Conservation (phyloP, 1,139 yeast genomes). For the Candida pseudoviswanathii region DNA sequence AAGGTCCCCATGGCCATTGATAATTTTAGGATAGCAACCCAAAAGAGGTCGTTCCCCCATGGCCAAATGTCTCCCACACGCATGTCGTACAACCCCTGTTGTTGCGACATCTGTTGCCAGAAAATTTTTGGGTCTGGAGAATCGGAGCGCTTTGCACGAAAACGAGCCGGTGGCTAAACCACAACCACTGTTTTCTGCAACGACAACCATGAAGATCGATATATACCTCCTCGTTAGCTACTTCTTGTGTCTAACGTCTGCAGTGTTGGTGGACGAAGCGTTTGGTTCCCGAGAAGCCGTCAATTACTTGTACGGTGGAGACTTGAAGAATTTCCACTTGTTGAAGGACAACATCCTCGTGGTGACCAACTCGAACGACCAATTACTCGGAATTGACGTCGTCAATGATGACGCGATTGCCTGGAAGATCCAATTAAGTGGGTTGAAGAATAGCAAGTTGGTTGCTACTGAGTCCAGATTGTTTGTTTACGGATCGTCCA, state of each 20-base stretch:
- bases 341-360: constrained; percentile 17
- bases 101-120: not conserved
- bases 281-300: constrained; percentile 36
- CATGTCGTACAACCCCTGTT: not conserved
- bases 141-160: no score
- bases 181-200: not conserved
- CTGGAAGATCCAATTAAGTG: constrained; percentile 20
- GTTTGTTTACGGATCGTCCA: constrained; percentile 9
- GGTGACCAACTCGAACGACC: constrained; percentile 27
- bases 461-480: constrained; percentile 7
- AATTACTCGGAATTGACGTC: constrained; percentile 28
- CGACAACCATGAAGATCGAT: constrained; percentile 1
- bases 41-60: not conserved
- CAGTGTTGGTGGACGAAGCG: constrained; percentile 39
- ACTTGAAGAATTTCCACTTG: constrained; percentile 16
- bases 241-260: constrained; percentile 7
- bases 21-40: no score
- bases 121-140: not conserved
- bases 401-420: constrained; percentile 10
- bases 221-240: constrained; percentile 6
- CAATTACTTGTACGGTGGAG: constrained; percentile 22
- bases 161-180: no score
- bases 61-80: not conserved
- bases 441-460: constrained; percentile 4
- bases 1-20: no score